Evolutionary conservation across 176 grass and related monocot species (phyloP), one percentile per base, ranked within the genome.

Genomic region (Paspalum vaginatum): DNA sequence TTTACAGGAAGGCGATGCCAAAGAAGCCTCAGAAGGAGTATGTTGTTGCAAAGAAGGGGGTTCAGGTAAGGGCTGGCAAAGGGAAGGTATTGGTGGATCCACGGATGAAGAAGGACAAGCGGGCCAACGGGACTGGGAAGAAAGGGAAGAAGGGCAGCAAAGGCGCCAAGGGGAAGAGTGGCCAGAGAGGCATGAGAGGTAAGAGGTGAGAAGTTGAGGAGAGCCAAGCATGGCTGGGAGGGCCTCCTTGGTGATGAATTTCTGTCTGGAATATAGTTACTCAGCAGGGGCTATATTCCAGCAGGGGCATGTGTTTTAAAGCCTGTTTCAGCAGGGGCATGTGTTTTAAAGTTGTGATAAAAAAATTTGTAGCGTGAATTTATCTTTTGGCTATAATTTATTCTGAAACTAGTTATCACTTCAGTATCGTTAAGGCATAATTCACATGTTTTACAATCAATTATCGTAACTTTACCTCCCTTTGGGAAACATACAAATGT

Each of bases 11-110:
- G 88, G 96, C 96, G 1, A 65, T 84, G 9, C 89, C 96, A 15
- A 99, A 95, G 88, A 93, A 77, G 47, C 93, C 96, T 24, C 79
- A 91, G 61, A 93, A 93, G 82, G 96, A 99, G 76, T 99, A 99
- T 0, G 96, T 99, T 12, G 96, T 95, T 25, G 96, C 93, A 1
- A 99, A 93, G 87, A 99, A 99, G 79, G 93, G 93, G 0, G 96
- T 99, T 62, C 64, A 75, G 61, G 49, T 85, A 2, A 88, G 77
- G 69, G 65, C 57, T 2, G 95, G 95, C 45, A 97, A 94, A 74
- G 95, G 95, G 11, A 94, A 97, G 83, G 83, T 94, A 10, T 55
- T 97, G 22, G 95, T 95, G 48, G 95, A 98, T 73, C 87, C 72
- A 2, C 81, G 95, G 54, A 98, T 98, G 92, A 98, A 94, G 81